Evolutionary conservation across 2,329 filamentous ascomycete species (phyloP).

Genomic region (Penicillium occitanis): DNA sequence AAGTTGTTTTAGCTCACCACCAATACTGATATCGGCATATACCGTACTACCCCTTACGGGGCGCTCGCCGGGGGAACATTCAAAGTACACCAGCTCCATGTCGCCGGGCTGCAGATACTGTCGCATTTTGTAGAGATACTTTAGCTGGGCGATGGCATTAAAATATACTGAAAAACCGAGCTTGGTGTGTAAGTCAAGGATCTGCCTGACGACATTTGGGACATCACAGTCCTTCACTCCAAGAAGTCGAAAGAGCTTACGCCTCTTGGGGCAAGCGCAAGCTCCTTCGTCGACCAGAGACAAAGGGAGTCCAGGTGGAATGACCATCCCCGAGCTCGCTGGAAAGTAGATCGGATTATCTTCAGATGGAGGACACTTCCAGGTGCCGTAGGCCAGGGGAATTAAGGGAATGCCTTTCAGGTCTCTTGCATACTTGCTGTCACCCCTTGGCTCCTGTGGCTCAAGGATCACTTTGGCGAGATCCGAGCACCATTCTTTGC

Average conservation of each 20-base stretch:
- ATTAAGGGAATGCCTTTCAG: neutral
- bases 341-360: neutral
- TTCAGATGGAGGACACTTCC: neutral
- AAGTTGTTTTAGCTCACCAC: neutral
- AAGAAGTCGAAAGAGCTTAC: neutral
- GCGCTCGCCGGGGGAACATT: neutral
- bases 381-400: neutral
- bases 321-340: neutral
- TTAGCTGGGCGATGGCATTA: neutral
- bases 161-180: neutral
- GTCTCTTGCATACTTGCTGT: neutral
- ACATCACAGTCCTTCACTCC: neutral
- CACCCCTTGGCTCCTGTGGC: neutral
- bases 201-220: neutral
- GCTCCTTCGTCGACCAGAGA: neutral
- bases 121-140: neutral
- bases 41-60: neutral
- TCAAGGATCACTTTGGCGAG: neutral
- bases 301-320: neutral
- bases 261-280: neutral
- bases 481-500: neutral
- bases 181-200: neutral
- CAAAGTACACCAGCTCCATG: neutral
- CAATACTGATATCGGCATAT: neutral
- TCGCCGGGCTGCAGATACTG: neutral